phyloP scores from a whole-genome alignment of 768 basidiomycete genomes.

The Leccinum ochraceum region DNA sequence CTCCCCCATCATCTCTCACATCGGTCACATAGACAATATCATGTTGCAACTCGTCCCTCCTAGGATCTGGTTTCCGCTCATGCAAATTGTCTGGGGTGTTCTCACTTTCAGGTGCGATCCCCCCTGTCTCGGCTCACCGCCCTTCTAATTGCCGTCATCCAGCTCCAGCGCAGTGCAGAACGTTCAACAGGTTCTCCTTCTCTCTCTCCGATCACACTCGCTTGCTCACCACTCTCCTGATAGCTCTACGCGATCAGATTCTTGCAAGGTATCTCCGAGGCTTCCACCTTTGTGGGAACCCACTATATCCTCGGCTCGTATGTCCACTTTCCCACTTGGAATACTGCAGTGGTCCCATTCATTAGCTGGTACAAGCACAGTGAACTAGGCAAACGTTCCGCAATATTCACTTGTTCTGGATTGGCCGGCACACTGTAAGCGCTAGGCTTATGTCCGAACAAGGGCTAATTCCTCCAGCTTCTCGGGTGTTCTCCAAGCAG shows the following conservation, averaged over 20 bases:
- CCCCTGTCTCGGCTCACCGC: not conserved
- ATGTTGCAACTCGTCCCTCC: constrained; percentile 64
- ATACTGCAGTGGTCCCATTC: not conserved
- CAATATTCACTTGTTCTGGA: constrained; percentile 69
- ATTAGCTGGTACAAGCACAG: constrained; percentile 65
- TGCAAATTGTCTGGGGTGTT: constrained; percentile 66
- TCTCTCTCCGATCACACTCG: not conserved
- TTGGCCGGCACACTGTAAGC: constrained; percentile 60
- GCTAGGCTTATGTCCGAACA: not conserved
- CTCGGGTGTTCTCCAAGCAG: constrained; percentile 64
- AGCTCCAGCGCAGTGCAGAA: constrained; percentile 59
- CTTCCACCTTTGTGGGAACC: constrained; percentile 76
- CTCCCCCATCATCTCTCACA: not conserved
- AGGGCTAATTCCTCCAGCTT: constrained; percentile 41
- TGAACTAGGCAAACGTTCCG: constrained; percentile 73
- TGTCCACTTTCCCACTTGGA: constrained; percentile 23
- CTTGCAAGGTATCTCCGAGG: constrained; percentile 71
- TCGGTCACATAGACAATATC: constrained; percentile 50
- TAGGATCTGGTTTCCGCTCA: constrained; percentile 63
- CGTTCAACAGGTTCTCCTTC: constrained; percentile 50
- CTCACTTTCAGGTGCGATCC: constrained; percentile 59
- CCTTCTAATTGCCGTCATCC: not conserved
- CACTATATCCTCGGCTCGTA: constrained; percentile 74
- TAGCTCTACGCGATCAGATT: constrained; percentile 72
- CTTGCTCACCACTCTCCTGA: constrained; percentile 1